A percentile compares a stretch with the other conserved stretches of the same genome.
These are phyloP conservation scores for Cucumis sativus DNA, from an alignment of 306 rosid genomes.

Conservation along the genomic window DNA sequence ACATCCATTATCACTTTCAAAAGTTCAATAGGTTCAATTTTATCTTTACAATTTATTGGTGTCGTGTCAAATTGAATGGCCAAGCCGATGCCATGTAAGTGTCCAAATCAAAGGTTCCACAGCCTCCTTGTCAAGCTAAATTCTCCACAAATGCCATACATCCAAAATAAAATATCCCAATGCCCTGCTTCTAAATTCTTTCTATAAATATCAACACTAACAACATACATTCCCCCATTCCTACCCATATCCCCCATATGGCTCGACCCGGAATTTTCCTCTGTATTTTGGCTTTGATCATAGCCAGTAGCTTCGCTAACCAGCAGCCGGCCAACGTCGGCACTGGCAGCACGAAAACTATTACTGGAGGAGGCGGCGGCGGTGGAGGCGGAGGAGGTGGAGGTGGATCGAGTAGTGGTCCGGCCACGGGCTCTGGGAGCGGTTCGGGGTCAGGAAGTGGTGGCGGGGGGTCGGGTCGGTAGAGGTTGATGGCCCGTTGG, in stretches of 20 bases:
- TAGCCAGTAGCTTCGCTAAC: not conserved
- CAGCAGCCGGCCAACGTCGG: not conserved
- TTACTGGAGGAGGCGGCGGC: too few species aligned
- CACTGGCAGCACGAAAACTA: too few species aligned
- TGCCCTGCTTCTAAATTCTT: not conserved
- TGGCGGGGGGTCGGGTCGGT: too few species aligned
- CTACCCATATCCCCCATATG: not conserved
- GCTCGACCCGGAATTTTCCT: not conserved
- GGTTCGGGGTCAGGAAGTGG: too few species aligned
- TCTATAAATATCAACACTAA: not conserved
- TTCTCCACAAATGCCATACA: not conserved
- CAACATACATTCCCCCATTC: not conserved
- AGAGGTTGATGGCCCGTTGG: not conserved
- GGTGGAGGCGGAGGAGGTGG: too few species aligned
- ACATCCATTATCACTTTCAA: too few species aligned
- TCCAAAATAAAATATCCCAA: not conserved
- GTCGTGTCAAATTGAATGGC: not conserved
- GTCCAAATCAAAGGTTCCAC: not conserved
- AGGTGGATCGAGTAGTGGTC: too few species aligned
- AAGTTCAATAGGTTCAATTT: too few species aligned
- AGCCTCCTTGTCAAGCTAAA: not conserved
- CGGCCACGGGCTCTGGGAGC: too few species aligned
- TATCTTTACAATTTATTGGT: too few species aligned
- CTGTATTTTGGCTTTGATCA: not conserved
- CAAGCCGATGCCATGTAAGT: not conserved